A percentile compares a stretch with the other conserved stretches of the same genome.
Evolutionary conservation across 1,284 basidiomycete genomes (phyloP).

Genomic region (Trametes sp.): DNA sequence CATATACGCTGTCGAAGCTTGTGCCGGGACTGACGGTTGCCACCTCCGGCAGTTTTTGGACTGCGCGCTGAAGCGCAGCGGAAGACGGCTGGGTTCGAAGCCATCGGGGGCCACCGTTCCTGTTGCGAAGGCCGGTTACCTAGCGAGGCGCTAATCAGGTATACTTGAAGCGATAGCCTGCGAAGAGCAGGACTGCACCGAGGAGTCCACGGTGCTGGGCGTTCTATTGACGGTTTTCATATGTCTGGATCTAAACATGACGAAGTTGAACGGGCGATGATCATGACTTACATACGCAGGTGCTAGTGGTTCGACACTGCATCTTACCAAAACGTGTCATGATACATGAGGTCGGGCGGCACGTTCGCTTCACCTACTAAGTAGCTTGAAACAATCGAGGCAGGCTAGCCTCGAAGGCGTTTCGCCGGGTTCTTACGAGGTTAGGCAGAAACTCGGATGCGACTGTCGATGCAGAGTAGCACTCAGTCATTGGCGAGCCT

Average conservation of each 20-base stretch:
- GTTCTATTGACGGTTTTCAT: neutral
- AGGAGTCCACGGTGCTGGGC: neutral
- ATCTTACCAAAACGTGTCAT: too few species aligned
- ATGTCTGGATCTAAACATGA: neutral
- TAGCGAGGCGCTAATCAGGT: neutral
- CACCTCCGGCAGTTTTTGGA: neutral
- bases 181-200: neutral
- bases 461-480: too few species aligned
- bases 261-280: too few species aligned
- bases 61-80: neutral
- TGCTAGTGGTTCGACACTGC: too few species aligned
- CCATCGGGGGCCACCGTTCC: neutral
- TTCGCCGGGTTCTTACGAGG: too few species aligned
- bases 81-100: neutral
- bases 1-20: neutral
- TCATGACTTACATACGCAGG: too few species aligned
- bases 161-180: neutral
- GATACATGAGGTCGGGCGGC: too few species aligned
- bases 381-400: too few species aligned
- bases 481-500: too few species aligned
- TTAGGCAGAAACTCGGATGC: too few species aligned
- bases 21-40: neutral
- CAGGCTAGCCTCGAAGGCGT: too few species aligned
- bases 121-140: neutral
- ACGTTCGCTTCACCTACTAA: too few species aligned